These are phyloP conservation scores for Epichloe aotearoae DNA, from an alignment of 2,329 filamentous ascomycete genomes.

Conservation along the genomic window DNA sequence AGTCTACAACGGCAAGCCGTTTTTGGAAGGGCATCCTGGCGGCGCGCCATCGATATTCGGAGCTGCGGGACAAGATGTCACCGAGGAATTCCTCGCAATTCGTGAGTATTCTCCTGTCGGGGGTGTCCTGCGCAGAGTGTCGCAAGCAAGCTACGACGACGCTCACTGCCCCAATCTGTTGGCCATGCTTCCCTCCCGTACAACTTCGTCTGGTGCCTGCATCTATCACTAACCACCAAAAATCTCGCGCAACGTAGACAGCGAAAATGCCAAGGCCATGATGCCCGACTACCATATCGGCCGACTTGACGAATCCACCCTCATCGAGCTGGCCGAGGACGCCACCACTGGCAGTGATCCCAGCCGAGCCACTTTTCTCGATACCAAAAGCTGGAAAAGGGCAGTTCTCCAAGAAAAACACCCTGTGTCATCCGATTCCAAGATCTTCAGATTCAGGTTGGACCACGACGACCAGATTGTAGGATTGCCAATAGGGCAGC, in stretches of 20 bases:
- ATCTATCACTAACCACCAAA: too few species aligned
- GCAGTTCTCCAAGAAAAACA: slow-evolving; percentile 55
- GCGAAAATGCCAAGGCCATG: slow-evolving; percentile 84
- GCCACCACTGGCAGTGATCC: slow-evolving; percentile 23
- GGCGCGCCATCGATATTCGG: slow-evolving; percentile 74
- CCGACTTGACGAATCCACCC: slow-evolving; percentile 49
- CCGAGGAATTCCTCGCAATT: slow-evolving; percentile 85
- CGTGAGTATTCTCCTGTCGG: slow-evolving; percentile 41
- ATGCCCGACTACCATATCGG: slow-evolving; percentile 80
- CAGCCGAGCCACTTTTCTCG: slow-evolving; percentile 52
- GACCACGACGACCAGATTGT: slow-evolving; percentile 56
- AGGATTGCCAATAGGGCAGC: slow-evolving; percentile 73
- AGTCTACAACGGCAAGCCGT: slow-evolving; percentile 75
- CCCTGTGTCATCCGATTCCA: slow-evolving; percentile 62
- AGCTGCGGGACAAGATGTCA: slow-evolving; percentile 68
- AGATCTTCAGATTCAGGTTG: slow-evolving; percentile 69
- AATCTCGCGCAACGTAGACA: slow-evolving; percentile 42
- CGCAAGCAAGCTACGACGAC: too few species aligned
- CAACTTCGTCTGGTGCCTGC: too few species aligned
- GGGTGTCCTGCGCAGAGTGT: too few species aligned
- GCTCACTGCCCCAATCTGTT: too few species aligned
- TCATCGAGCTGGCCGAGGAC: slow-evolving; percentile 34
- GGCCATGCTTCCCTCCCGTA: not conserved
- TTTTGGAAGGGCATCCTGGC: slow-evolving; percentile 71
- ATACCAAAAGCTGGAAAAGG: slow-evolving; percentile 60